Conservation (phyloP, 352 stramenopile species). For the Pythium graminicola region DNA sequence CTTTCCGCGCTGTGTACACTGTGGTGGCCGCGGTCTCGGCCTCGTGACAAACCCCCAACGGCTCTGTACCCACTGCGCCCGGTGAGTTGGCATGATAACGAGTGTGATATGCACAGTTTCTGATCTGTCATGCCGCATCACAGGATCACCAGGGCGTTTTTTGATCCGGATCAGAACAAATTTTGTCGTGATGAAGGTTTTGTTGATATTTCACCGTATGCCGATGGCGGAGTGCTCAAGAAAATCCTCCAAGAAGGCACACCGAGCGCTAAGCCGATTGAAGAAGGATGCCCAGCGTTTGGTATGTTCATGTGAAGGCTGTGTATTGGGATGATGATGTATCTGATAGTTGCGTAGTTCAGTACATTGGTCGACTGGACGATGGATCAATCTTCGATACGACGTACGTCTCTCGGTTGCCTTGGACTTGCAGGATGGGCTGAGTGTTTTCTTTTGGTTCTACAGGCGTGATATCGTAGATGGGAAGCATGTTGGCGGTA, state of each 20-base stretch:
- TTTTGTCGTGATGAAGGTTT: constrained; percentile 73
- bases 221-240: constrained; percentile 73
- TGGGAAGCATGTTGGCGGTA: constrained; percentile 75
- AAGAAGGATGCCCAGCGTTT: constrained; percentile 81
- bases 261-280: constrained; percentile 33
- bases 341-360: constrained; percentile 31
- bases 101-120: not conserved
- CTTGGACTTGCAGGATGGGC: not conserved
- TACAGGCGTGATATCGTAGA: constrained; percentile 69
- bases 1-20: constrained; percentile 59
- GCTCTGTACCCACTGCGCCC: constrained; percentile 67
- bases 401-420: constrained; percentile 31
- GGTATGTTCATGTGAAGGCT: constrained; percentile 19
- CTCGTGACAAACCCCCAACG: constrained; percentile 67
- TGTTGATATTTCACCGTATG: constrained; percentile 70
- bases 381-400: constrained; percentile 87
- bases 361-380: constrained; percentile 75
- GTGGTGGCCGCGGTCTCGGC: constrained; percentile 57
- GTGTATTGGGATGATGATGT: not conserved
- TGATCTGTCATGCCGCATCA: not conserved
- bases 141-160: constrained; percentile 63
- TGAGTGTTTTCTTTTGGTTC: not conserved
- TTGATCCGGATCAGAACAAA: constrained; percentile 57
- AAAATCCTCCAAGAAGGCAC: constrained; percentile 70
- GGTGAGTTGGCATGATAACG: constrained; percentile 21